Evolutionary conservation across 306 rosid species (phyloP).

Genomic region (Citrullus colocynthis): DNA sequence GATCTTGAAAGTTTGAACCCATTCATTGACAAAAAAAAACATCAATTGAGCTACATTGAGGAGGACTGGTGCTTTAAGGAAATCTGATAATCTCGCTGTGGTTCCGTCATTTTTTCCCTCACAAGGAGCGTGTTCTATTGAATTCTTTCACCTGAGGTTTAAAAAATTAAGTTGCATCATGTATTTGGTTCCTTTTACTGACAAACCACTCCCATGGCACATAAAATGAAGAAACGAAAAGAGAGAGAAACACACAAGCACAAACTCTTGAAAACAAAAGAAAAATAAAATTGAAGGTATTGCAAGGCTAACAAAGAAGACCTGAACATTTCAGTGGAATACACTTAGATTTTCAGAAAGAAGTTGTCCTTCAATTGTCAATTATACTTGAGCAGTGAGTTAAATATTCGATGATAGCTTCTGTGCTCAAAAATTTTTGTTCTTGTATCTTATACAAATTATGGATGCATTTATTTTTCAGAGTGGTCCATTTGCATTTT

Average conservation of each 20-base stretch:
- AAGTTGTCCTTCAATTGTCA: background rate
- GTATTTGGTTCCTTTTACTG: background rate
- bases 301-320: background rate
- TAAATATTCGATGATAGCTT: background rate
- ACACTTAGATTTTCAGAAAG: background rate
- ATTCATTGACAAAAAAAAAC: no score
- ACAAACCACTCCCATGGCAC: background rate
- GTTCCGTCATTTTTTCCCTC: background rate
- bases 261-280: background rate
- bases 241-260: background rate
- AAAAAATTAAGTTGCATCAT: background rate
- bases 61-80: background rate
- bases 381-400: background rate
- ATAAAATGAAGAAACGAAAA: background rate
- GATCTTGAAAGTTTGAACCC: background rate
- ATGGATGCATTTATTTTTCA: slow-evolving; percentile 30
- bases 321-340: background rate
- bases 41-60: no score
- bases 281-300: background rate
- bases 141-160: background rate
- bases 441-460: slow-evolving; percentile 17
- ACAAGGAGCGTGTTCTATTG: background rate
- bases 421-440: background rate
- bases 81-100: background rate
- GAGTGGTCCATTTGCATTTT: slow-evolving; percentile 60